Conservation (phyloP, 306 rosid genomes). For the Cyclanthera cordifolia region DNA sequence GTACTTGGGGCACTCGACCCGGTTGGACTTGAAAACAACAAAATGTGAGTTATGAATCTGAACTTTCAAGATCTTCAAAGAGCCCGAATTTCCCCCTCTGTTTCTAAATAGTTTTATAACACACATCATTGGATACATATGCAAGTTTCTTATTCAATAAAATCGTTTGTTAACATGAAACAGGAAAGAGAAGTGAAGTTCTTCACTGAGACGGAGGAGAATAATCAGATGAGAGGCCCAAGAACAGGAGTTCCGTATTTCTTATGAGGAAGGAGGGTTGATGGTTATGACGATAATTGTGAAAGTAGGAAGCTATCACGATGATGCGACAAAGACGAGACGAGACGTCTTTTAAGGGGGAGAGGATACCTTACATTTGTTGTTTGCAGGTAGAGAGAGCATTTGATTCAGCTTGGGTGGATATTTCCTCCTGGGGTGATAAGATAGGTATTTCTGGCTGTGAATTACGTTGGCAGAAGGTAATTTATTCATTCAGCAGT, state of each 20-base stretch:
- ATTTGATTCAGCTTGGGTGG: constrained; percentile 22
- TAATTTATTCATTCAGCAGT: constrained; percentile 9
- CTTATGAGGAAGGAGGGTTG: constrained; percentile 43
- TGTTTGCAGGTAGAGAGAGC: constrained; percentile 24
- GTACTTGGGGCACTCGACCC: too few species aligned
- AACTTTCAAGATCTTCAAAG: too few species aligned
- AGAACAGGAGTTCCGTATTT: constrained; percentile 97
- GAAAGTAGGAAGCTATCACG: constrained; percentile 29
- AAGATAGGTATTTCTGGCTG: constrained; percentile 13
- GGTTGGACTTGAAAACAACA: too few species aligned
- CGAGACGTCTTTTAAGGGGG: too few species aligned
- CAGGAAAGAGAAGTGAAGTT: constrained; percentile 99
- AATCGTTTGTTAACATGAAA: constrained; percentile 14
- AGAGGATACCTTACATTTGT: constrained; percentile 22
- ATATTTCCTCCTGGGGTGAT: constrained; percentile 15
- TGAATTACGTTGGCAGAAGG: constrained; percentile 12
- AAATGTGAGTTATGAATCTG: too few species aligned
- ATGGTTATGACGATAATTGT: constrained; percentile 36
- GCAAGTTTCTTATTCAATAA: neutral
- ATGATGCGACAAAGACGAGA: constrained; percentile 20
- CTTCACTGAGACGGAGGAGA: constrained; percentile 96
- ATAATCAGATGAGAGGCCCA: constrained; percentile 98
- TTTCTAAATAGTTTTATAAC: too few species aligned
- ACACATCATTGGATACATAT: too few species aligned
- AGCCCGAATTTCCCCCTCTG: too few species aligned